These are phyloP conservation scores for Apium graveolens DNA, from an alignment of 129 eudicot species.

Conservation along the genomic window DNA sequence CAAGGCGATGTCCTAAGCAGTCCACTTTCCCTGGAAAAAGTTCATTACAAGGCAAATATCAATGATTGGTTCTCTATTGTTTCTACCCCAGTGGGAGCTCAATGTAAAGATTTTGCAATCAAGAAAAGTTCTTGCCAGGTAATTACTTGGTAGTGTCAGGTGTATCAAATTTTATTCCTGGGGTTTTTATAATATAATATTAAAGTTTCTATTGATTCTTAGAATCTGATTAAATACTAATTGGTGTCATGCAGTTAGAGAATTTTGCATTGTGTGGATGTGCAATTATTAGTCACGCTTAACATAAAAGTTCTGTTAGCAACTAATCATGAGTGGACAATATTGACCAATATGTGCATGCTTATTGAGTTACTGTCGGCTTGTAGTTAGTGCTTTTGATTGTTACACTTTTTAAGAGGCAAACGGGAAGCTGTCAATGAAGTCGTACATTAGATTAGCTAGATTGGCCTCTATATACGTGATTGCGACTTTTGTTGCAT, in stretches of 20 bases:
- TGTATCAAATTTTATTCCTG: background rate
- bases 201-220: background rate
- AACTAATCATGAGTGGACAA: background rate
- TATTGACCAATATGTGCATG: background rate
- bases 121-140: slow-evolving; percentile 32
- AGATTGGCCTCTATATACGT: background rate
- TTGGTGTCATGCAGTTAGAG: background rate
- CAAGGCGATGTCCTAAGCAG: slow-evolving; percentile 28
- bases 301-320: background rate
- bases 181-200: background rate
- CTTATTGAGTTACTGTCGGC: background rate
- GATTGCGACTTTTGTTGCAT: background rate
- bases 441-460: background rate
- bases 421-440: background rate
- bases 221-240: background rate
- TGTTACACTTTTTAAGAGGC: background rate
- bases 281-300: background rate
- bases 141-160: background rate
- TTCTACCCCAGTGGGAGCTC: slow-evolving; percentile 77
- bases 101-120: slow-evolving; percentile 57
- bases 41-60: slow-evolving; percentile 58
- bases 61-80: slow-evolving; percentile 69
- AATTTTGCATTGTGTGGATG: background rate
- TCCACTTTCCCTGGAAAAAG: slow-evolving; percentile 61
- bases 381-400: background rate